Conservation (phyloP, 2,329 filamentous ascomycete species). For the Sphaerulina populicola region DNA sequence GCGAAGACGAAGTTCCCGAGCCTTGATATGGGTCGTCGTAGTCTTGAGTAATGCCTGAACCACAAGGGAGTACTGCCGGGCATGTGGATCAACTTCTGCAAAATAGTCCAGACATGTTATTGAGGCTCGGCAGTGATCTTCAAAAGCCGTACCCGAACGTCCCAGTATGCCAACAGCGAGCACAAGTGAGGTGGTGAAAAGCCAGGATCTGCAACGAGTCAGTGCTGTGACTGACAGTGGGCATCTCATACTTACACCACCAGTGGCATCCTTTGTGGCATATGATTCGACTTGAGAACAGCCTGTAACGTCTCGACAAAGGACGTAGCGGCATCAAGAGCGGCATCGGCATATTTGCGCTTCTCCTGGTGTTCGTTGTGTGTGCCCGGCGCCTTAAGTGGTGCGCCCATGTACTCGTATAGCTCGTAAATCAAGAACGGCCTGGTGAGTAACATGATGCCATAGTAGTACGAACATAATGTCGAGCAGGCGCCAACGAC, state of each 20-base stretch:
- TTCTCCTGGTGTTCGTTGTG: slow-evolving; percentile 21
- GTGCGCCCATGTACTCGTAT: slow-evolving; percentile 32
- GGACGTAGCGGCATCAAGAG: slow-evolving; percentile 25
- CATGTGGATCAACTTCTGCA: slow-evolving; percentile 25
- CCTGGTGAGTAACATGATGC: slow-evolving; percentile 47
- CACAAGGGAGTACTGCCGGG: slow-evolving; percentile 26
- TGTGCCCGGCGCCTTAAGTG: slow-evolving; percentile 12
- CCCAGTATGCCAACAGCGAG: slow-evolving; percentile 26
- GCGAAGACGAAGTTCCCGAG: slow-evolving; percentile 20
- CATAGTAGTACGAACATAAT: slow-evolving; percentile 47
- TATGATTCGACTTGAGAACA: slow-evolving; percentile 14
- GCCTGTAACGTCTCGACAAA: slow-evolving; percentile 23
- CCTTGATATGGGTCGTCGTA: slow-evolving; percentile 17
- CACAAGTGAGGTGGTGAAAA: slow-evolving; percentile 28
- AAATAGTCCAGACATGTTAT: slow-evolving; percentile 26
- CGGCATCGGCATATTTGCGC: slow-evolving; percentile 26
- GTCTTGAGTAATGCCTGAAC: slow-evolving; percentile 23
- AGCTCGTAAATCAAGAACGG: slow-evolving; percentile 48
- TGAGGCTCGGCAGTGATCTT: slow-evolving; percentile 19
- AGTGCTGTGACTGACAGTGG: background rate
- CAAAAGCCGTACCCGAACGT: slow-evolving; percentile 22
- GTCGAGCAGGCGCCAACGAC: slow-evolving; percentile 43
- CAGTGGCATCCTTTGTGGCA: slow-evolving; percentile 20
- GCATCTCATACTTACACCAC: slow-evolving; percentile 18
- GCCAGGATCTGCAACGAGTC: slow-evolving; percentile 21